A percentile compares a stretch with the other conserved stretches of the same genome.
Conservation (phyloP, 768 basidiomycete species). For the Scleroderma bovista region DNA sequence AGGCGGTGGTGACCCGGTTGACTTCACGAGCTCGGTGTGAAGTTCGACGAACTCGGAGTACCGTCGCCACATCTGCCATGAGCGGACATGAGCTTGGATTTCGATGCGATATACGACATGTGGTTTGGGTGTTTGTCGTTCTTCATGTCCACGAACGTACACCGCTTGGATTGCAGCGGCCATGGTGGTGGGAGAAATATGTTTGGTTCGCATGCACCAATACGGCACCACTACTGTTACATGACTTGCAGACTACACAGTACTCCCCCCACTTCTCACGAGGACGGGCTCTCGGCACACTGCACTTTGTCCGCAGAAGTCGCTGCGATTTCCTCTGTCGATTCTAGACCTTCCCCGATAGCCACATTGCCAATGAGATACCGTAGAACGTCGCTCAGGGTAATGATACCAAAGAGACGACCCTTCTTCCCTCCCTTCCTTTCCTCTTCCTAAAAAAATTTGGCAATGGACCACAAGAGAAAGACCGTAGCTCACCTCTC, state of each 20-base stretch:
- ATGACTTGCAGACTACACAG: neutral
- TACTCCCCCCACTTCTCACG: conserved; percentile 2
- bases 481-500: conserved; percentile 49
- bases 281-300: conserved; percentile 13
- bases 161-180: conserved; percentile 70
- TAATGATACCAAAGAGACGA: conserved; percentile 79
- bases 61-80: conserved; percentile 91
- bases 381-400: conserved; percentile 81
- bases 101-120: conserved; percentile 80
- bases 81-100: conserved; percentile 82
- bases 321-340: conserved; percentile 23
- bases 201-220: neutral
- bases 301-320: conserved; percentile 10
- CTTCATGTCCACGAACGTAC: conserved; percentile 63
- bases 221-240: neutral
- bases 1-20: conserved; percentile 79
- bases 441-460: conserved; percentile 64
- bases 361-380: conserved; percentile 71
- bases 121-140: conserved; percentile 62
- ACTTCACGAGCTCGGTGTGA: conserved; percentile 72
- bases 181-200: conserved; percentile 32
- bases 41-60: conserved; percentile 94
- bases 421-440: conserved; percentile 77
- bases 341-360: conserved; percentile 42
- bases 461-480: neutral